Conservation (phyloP, 2,329 filamentous ascomycete genomes). For the Pseudomassariella vexata region DNA sequence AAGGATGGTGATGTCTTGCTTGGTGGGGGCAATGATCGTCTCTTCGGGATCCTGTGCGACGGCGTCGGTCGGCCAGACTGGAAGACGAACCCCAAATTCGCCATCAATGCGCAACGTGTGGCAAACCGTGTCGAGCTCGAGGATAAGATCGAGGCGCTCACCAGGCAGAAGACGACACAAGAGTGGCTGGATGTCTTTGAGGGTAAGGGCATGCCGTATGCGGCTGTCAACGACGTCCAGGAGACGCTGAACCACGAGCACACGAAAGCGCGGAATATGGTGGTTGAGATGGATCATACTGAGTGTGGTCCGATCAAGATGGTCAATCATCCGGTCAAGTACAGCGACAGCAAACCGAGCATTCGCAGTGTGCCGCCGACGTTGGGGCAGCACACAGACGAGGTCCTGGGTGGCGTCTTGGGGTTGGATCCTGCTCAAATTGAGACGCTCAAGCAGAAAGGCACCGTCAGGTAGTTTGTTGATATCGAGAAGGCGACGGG, state of each 20-base stretch:
- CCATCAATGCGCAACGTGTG: constrained; percentile 57
- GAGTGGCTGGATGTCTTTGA: constrained; percentile 86
- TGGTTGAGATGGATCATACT: constrained; percentile 78
- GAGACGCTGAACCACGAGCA: constrained; percentile 79
- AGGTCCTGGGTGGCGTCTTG: constrained; percentile 62
- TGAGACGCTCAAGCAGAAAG: constrained; percentile 53
- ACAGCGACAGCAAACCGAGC: constrained; percentile 72
- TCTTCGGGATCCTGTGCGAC: constrained; percentile 61
- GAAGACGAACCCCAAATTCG: constrained; percentile 53
- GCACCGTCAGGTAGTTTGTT: constrained; percentile 58
- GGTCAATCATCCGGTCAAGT: constrained; percentile 93
- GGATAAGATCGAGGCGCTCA: constrained; percentile 69
- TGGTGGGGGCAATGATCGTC: constrained; percentile 66
- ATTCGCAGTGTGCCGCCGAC: constrained; percentile 76
- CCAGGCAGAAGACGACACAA: constrained; percentile 69
- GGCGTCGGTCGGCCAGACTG: constrained; percentile 53
- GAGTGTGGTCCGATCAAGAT: constrained; percentile 81
- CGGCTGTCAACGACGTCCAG: constrained; percentile 90
- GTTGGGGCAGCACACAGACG: constrained; percentile 80
- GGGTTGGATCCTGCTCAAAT: constrained; percentile 57
- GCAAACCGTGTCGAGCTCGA: constrained; percentile 74
- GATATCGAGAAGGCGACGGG: no score
- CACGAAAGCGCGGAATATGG: constrained; percentile 80
- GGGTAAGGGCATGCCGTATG: constrained; percentile 89
- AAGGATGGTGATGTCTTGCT: constrained; percentile 65